Percentiles rank a stretch among this genome's conserved stretches.
phyloP scores from a whole-genome alignment of 345 rosid species.

The Salix brachista region DNA sequence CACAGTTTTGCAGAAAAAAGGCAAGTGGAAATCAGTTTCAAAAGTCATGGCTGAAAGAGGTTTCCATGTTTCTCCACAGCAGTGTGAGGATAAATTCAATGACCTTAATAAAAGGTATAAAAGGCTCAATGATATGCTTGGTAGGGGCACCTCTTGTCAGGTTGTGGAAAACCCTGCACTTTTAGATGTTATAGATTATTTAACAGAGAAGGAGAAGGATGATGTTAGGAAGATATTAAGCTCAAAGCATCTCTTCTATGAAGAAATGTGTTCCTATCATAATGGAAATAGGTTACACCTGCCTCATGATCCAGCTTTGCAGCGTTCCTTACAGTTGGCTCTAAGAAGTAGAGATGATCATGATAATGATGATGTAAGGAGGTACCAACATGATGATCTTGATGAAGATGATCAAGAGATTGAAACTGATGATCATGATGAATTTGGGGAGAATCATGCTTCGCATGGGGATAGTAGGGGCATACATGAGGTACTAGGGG shows the following conservation, averaged over 20 bases:
- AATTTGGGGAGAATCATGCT: conserved; percentile 50
- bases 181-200: conserved; percentile 62
- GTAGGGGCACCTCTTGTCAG: conserved; percentile 84
- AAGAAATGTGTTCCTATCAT: conserved; percentile 96
- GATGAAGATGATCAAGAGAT: conserved; percentile 75
- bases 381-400: conserved; percentile 55
- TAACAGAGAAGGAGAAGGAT: conserved; percentile 74
- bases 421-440: conserved; percentile 73
- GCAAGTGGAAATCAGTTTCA: conserved; percentile 87
- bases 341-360: conserved; percentile 72
- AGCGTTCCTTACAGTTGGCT: conserved; percentile 66
- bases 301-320: conserved; percentile 84
- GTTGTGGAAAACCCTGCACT: conserved; percentile 88
- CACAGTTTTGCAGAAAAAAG: conserved; percentile 75
- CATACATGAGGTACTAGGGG: conserved; percentile 34
- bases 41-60: conserved; percentile 88
- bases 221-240: conserved; percentile 79
- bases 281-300: conserved; percentile 79
- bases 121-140: conserved; percentile 89
- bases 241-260: conserved; percentile 88
- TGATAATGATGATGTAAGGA: conserved; percentile 55
- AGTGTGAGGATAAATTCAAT: conserved; percentile 92
- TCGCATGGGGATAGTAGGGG: conserved; percentile 44
- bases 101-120: conserved; percentile 91
- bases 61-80: conserved; percentile 87